These are phyloP conservation scores for Helminthosporium solani DNA, from an alignment of 2,329 filamentous ascomycete genomes.

Conservation along the genomic window DNA sequence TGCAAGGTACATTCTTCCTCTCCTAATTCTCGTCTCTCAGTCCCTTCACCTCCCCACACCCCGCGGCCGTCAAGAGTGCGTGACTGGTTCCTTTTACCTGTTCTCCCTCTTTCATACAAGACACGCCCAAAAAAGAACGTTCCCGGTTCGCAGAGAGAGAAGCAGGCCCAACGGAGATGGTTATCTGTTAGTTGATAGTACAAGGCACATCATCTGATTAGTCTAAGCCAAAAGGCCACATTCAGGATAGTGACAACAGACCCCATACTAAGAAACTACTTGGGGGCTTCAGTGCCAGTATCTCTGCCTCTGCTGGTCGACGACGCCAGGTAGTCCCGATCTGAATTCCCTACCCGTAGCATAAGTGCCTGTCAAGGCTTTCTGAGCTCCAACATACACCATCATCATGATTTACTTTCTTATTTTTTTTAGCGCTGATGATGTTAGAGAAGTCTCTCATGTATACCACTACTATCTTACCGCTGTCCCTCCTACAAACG, in stretches of 20 bases:
- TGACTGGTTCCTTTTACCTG: too few relatives aligned
- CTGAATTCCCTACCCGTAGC: neutral
- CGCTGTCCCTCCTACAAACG: too few relatives aligned
- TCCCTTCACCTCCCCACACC: neutral
- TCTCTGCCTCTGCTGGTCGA: neutral
- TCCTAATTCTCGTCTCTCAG: neutral
- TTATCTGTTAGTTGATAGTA: neutral
- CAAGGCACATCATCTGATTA: neutral
- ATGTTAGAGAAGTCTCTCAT: neutral
- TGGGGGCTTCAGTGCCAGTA: neutral
- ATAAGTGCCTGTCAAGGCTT: neutral
- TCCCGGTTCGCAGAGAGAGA: neutral
- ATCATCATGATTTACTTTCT: neutral
- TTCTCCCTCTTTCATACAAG: too few relatives aligned
- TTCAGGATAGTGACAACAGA: neutral
- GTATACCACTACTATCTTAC: too few relatives aligned
- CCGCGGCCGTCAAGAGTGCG: too few relatives aligned
- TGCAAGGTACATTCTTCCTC: neutral
- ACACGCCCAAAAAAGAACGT: neutral
- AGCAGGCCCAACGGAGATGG: neutral
- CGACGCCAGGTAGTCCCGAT: neutral
- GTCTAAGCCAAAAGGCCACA: neutral
- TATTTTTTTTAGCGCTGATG: too few relatives aligned
- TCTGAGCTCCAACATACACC: constrained; percentile 3
- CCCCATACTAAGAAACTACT: neutral